Conservation (phyloP, 2,329 filamentous ascomycete species). For the Geosmithia morbida region DNA sequence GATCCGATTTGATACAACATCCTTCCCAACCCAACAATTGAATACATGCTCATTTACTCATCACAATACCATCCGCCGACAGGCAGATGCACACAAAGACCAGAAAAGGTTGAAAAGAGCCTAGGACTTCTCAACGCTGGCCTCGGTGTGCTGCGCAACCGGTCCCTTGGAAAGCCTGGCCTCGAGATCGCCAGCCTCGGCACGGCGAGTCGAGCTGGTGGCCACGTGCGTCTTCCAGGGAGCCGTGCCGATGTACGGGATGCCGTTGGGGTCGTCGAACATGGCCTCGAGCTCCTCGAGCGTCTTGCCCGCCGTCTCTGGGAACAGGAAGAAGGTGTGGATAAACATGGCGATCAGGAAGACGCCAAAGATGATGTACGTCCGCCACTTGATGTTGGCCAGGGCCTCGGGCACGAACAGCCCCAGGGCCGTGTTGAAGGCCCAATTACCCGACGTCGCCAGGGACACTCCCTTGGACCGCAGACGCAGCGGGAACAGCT, state of each 20-base stretch:
- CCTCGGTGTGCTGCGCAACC: not conserved
- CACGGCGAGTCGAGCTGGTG: slow-evolving; percentile 7
- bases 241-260: slow-evolving; percentile 14
- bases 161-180: not conserved
- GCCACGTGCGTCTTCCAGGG: slow-evolving; percentile 15
- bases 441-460: slow-evolving; percentile 4
- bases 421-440: slow-evolving; percentile 6
- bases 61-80: too few species aligned
- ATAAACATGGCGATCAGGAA: slow-evolving; percentile 16
- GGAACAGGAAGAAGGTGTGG: slow-evolving; percentile 39
- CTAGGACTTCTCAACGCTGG: not conserved
- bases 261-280: slow-evolving; percentile 23
- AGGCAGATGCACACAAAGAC: too few species aligned
- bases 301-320: slow-evolving; percentile 39
- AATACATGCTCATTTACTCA: too few species aligned
- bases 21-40: not conserved
- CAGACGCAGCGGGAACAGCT: slow-evolving; percentile 8
- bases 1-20: not conserved
- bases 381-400: slow-evolving; percentile 8
- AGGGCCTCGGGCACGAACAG: slow-evolving; percentile 6
- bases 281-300: slow-evolving; percentile 37
- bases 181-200: slow-evolving; percentile 13
- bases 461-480: slow-evolving; percentile 6
- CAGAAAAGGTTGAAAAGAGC: too few species aligned
- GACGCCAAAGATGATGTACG: slow-evolving; percentile 10